phyloP scores from a whole-genome alignment of 2,329 filamentous ascomycete genomes.

The Cladosporium sp. region DNA sequence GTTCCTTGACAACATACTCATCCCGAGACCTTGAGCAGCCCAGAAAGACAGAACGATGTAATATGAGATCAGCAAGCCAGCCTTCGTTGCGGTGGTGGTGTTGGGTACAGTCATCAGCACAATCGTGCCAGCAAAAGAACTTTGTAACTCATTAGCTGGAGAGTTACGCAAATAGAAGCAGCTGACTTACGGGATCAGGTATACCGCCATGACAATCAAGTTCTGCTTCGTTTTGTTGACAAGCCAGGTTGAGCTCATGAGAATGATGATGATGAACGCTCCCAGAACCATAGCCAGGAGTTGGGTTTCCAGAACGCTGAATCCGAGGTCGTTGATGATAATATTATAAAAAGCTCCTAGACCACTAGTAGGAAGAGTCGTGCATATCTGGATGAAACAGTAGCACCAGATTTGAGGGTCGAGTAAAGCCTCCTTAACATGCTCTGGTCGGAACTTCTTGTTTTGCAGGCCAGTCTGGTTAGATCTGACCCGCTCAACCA shows the following conservation, averaged over 20 bases:
- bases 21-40: constrained; percentile 49
- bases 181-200: constrained; percentile 56
- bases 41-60: constrained; percentile 77
- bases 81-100: constrained; percentile 52
- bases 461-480: constrained; percentile 46
- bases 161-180: too few species aligned
- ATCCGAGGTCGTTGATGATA: constrained; percentile 66
- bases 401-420: constrained; percentile 55
- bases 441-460: constrained; percentile 47
- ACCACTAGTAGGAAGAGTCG: constrained; percentile 67
- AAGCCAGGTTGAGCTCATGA: constrained; percentile 62
- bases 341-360: constrained; percentile 70
- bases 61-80: constrained; percentile 67
- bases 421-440: constrained; percentile 52
- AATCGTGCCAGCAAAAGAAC: constrained; percentile 66
- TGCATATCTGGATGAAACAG: constrained; percentile 57
- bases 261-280: constrained; percentile 65
- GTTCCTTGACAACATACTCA: constrained; percentile 45
- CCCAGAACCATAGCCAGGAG: constrained; percentile 70
- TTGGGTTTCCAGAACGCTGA: constrained; percentile 62
- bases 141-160: constrained; percentile 24
- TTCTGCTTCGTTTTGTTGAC: constrained; percentile 67
- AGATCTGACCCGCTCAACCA: constrained; percentile 41
- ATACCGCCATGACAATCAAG: constrained; percentile 61
- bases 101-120: constrained; percentile 65